Conservation (phyloP, 306 rosid species). For the Ochetophila trinervis region DNA sequence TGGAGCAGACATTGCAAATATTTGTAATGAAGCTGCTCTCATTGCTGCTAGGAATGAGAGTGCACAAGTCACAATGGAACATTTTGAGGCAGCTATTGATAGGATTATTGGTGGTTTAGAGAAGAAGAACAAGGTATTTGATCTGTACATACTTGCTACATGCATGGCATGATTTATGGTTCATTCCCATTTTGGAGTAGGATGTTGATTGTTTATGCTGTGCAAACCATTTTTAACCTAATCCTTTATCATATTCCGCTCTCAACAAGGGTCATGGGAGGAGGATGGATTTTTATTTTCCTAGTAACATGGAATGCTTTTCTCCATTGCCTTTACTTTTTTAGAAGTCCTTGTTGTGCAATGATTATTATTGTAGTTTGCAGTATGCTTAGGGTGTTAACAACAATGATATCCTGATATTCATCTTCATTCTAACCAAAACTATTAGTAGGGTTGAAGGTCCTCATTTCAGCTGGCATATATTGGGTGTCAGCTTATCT, state of each 20-base stretch:
- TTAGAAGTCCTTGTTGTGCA: not conserved
- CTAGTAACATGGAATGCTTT: not conserved
- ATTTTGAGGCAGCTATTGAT: conserved; percentile 91
- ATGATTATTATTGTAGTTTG: not conserved
- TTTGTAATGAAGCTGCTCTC: conserved; percentile 93
- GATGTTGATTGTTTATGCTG: not conserved
- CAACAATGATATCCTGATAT: not conserved
- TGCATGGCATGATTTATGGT: not conserved
- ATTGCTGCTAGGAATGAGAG: conserved; percentile 84
- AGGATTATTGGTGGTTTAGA: conserved; percentile 95
- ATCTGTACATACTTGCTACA: not conserved
- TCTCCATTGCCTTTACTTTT: not conserved
- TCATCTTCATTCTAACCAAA: not conserved
- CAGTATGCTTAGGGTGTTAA: not conserved
- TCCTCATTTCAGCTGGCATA: not conserved
- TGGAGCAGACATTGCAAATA: conserved; percentile 99
- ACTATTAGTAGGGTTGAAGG: not conserved
- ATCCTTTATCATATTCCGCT: not conserved
- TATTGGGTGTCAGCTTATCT: no score
- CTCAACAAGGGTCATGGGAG: no score
- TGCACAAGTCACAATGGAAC: conserved; percentile 58
- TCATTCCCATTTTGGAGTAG: not conserved
- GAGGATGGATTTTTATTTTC: not conserved
- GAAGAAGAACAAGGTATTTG: conserved; percentile 84
- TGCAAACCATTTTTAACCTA: not conserved